Percentiles rank a stretch among this genome's conserved stretches.
These are phyloP conservation scores for Eutrema japonicum DNA, from an alignment of 345 rosid genomes.

Conservation along the genomic window DNA sequence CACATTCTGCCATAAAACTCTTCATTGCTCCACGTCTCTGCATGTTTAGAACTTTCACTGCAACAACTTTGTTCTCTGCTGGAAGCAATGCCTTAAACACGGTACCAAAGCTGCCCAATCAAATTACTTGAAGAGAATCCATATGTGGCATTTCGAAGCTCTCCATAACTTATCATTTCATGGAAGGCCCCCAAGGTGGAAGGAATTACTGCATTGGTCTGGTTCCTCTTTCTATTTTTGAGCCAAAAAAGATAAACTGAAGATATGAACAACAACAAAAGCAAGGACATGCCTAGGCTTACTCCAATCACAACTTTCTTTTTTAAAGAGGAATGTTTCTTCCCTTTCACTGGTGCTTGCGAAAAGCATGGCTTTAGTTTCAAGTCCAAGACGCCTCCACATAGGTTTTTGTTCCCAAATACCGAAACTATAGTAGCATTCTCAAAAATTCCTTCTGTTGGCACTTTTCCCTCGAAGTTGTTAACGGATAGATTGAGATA, in stretches of 20 bases:
- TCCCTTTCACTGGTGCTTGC: background rate
- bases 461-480: background rate
- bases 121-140: background rate
- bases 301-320: constrained; percentile 15
- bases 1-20: constrained; percentile 56
- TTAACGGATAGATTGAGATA: background rate
- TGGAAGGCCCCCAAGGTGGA: background rate
- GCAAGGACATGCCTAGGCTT: background rate
- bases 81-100: background rate
- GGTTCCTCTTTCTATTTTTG: background rate
- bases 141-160: background rate
- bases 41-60: constrained; percentile 50
- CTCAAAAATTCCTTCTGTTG: background rate
- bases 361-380: background rate
- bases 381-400: background rate
- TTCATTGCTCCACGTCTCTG: constrained; percentile 47
- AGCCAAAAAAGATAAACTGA: background rate
- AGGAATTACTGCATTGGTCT: background rate
- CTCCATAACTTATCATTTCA: background rate
- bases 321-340: background rate
- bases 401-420: background rate
- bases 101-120: background rate
- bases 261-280: background rate
- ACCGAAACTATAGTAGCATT: background rate
- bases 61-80: background rate